These are phyloP conservation scores for Lentithecium fluviatile DNA, from an alignment of 495 filamentous ascomycete species.

Conservation along the genomic window DNA sequence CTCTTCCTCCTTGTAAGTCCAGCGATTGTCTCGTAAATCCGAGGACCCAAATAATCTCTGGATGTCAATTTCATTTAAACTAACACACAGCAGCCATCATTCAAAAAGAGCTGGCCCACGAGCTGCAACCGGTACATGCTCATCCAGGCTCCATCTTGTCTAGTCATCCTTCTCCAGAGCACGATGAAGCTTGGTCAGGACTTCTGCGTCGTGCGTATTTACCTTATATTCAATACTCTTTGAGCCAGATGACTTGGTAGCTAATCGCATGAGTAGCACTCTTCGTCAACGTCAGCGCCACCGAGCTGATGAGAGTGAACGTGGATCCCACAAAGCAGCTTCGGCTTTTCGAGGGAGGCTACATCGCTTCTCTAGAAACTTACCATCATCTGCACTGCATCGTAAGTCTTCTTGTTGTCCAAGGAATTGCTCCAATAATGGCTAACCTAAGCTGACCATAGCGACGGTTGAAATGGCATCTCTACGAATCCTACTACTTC, in stretches of 20 bases:
- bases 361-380: conserved; percentile 8
- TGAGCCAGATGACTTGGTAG: neutral
- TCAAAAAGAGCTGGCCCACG: neutral
- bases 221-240: neutral
- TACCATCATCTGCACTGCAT: conserved; percentile 23
- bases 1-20: too few species aligned
- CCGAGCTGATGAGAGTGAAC: neutral
- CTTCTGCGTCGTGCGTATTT: conserved; percentile 7
- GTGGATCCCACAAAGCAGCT: neutral
- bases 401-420: neutral
- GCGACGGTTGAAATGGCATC: conserved; percentile 12
- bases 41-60: neutral
- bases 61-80: neutral
- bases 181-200: conserved; percentile 3
- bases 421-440: neutral
- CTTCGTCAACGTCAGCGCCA: neutral
- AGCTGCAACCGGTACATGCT: neutral
- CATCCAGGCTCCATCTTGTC: neutral
- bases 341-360: conserved; percentile 9
- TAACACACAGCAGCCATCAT: neutral
- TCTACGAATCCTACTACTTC: conserved; percentile 3
- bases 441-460: too few species aligned
- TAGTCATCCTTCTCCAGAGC: neutral
- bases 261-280: neutral
- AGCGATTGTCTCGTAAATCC: too few species aligned